Percentiles rank a stretch among this genome's conserved stretches.
Conservation (phyloP, 805 yeast species). For the Nakazawaea laoshanensis region DNA sequence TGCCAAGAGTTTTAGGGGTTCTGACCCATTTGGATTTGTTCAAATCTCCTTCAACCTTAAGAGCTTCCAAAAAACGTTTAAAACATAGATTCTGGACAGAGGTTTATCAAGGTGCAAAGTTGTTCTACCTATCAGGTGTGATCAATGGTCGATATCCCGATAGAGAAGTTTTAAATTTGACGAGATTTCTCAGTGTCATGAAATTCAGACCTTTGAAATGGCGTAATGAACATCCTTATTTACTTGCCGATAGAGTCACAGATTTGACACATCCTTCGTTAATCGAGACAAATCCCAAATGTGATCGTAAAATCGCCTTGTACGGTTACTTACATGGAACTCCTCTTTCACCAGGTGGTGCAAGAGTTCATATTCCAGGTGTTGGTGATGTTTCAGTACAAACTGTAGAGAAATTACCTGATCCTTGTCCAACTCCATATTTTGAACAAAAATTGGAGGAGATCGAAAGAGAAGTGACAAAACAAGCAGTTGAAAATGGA, state of each 20-base stretch:
- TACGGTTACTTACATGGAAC: slow-evolving; percentile 96
- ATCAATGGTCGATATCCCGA: slow-evolving; percentile 97
- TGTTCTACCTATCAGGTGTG: slow-evolving; percentile 91
- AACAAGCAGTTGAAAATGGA: slow-evolving; percentile 55
- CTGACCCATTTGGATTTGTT: slow-evolving; percentile 94
- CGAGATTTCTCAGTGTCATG: slow-evolving; percentile 93
- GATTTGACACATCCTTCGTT: slow-evolving; percentile 90
- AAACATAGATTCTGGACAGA: slow-evolving; percentile 98
- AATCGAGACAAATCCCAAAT: slow-evolving; percentile 70
- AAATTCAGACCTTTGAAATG: slow-evolving; percentile 98
- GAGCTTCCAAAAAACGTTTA: slow-evolving; percentile 85
- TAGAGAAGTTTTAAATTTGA: slow-evolving; percentile 84
- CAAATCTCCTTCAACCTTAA: slow-evolving; percentile 78
- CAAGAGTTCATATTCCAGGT: slow-evolving; percentile 90
- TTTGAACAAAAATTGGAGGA: slow-evolving; percentile 83
- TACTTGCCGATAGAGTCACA: slow-evolving; percentile 80
- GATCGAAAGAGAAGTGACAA: slow-evolving; percentile 62
- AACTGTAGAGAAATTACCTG: slow-evolving; percentile 83
- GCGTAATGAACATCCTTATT: slow-evolving; percentile 97
- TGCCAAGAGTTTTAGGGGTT: slow-evolving; percentile 94
- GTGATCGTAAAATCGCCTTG: slow-evolving; percentile 82
- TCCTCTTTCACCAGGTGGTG: slow-evolving; percentile 58
- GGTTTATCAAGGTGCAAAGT: slow-evolving; percentile 95
- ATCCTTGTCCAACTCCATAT: slow-evolving; percentile 98
- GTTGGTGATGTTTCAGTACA: slow-evolving; percentile 81